These are phyloP conservation scores for Arxiozyma telluris DNA, from an alignment of 1,139 yeast species.

Conservation along the genomic window DNA sequence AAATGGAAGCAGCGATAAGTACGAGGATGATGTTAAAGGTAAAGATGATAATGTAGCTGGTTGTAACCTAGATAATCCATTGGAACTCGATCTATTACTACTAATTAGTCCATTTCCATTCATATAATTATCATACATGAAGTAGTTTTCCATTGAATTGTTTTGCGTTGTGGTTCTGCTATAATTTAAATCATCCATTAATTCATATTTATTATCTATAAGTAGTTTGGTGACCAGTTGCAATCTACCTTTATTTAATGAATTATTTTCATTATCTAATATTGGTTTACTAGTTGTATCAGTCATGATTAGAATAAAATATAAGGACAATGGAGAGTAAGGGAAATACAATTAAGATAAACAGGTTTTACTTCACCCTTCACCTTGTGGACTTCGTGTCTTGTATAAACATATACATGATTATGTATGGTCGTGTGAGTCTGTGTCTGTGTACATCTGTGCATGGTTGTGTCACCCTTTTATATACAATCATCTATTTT, in stretches of 20 bases:
- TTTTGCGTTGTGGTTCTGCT: background rate
- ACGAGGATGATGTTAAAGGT: background rate
- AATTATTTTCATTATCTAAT: background rate
- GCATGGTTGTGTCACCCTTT: too few relatives aligned
- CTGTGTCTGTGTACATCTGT: background rate
- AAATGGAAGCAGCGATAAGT: background rate
- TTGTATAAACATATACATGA: background rate
- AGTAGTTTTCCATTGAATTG: background rate
- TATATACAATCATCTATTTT: too few relatives aligned
- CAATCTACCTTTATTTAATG: constrained; percentile 10
- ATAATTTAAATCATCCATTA: constrained; percentile 28
- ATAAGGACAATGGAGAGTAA: background rate
- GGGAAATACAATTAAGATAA: background rate
- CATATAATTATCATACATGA: background rate
- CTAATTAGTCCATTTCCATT: background rate
- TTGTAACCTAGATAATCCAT: background rate
- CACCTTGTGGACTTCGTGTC: background rate
- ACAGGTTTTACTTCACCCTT: background rate
- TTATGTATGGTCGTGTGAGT: too few relatives aligned
- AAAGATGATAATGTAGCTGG: background rate
- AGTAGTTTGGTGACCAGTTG: constrained; percentile 22
- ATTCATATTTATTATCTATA: constrained; percentile 23
- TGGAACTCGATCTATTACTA: background rate
- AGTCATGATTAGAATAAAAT: background rate
- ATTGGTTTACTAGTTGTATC: background rate